These are phyloP conservation scores for Leishmania tropica DNA, from an alignment of 208 protist genomes.

Conservation along the genomic window DNA sequence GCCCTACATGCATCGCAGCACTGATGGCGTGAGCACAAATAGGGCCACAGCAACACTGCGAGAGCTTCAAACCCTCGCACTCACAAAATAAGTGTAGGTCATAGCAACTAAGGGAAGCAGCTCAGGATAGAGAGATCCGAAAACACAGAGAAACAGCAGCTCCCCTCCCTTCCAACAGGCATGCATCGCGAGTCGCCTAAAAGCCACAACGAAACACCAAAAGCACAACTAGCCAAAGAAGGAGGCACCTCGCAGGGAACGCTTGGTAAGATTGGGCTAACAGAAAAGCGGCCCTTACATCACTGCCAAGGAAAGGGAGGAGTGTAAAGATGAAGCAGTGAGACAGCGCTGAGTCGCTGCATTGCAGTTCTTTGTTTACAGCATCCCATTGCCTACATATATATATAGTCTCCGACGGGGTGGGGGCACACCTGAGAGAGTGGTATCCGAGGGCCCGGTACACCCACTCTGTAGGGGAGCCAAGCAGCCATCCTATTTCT, in stretches of 20 bases:
- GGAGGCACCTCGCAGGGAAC: background rate
- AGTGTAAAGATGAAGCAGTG: background rate
- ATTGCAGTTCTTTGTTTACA: background rate
- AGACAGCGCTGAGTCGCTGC: background rate
- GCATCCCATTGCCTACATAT: background rate
- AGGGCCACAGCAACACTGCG: background rate
- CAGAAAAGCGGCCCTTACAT: background rate
- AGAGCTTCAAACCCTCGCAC: background rate
- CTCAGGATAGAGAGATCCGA: background rate
- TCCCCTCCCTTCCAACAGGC: background rate
- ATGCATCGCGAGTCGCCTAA: background rate
- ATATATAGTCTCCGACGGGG: background rate
- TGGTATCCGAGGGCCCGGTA: background rate
- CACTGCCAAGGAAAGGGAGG: background rate
- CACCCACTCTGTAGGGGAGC: background rate
- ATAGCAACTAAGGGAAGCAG: background rate
- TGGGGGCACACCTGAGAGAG: background rate
- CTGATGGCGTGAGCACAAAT: background rate
- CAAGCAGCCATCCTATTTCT: background rate
- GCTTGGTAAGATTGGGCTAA: background rate
- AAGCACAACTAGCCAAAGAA: background rate
- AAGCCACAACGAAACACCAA: background rate
- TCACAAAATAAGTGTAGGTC: background rate
- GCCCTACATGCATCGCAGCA: background rate
- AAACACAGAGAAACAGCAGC: background rate